Evolutionary conservation across 352 stramenopile genomes (phyloP).

Genomic region (Globisporangium sylvaticum): DNA sequence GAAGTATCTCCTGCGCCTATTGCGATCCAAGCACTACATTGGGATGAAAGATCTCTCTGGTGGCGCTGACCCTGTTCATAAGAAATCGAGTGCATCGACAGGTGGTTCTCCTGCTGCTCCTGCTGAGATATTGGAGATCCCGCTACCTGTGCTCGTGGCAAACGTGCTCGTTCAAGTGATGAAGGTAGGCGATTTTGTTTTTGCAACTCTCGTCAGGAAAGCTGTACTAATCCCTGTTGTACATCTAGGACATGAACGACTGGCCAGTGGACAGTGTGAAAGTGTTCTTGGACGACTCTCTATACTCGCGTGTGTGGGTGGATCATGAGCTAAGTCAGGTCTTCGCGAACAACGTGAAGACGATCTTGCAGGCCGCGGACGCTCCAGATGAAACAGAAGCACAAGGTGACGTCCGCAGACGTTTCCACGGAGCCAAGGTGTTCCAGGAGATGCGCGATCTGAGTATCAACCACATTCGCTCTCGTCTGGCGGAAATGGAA

Average conservation of each 20-base stretch:
- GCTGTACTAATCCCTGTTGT: not conserved
- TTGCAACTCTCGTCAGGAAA: not conserved
- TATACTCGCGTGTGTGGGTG: conserved; percentile 78
- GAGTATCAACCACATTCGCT: conserved; percentile 65
- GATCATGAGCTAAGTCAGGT: conserved; percentile 75
- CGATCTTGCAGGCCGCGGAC: conserved; percentile 33
- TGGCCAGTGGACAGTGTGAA: conserved; percentile 84
- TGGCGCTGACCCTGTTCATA: conserved; percentile 8
- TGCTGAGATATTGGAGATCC: conserved; percentile 43
- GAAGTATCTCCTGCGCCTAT: conserved; percentile 73
- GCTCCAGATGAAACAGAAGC: not conserved
- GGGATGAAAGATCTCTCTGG: conserved; percentile 33
- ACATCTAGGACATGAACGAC: conserved; percentile 31
- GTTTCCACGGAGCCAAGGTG: conserved; percentile 41
- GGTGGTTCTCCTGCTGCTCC: conserved; percentile 16
- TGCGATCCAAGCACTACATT: conserved; percentile 81
- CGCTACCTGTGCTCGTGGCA: conserved; percentile 63
- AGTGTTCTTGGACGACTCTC: conserved; percentile 83
- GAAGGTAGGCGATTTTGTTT: conserved; percentile 30
- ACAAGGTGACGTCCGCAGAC: conserved; percentile 26
- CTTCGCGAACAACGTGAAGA: conserved; percentile 83
- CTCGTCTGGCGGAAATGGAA: conserved; percentile 58
- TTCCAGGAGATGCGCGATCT: conserved; percentile 53
- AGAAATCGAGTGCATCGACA: conserved; percentile 25
- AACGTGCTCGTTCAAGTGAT: conserved; percentile 70